phyloP scores from a whole-genome alignment of 179 eudicot genomes.

The Nepenthes alata region DNA sequence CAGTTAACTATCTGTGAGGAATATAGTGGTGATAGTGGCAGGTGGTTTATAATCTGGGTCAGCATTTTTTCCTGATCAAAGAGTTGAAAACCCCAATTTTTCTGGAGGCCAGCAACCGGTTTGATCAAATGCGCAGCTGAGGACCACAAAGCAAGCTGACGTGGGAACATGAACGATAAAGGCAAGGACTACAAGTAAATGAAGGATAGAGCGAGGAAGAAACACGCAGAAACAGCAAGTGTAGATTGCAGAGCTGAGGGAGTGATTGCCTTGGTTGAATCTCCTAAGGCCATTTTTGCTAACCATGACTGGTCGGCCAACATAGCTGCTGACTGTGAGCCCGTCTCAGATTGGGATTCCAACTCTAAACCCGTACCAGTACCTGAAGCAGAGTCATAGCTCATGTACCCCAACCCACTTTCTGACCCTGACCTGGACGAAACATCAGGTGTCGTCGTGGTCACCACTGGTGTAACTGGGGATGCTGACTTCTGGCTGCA shows the following conservation, averaged over 20 bases:
- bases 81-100: background rate
- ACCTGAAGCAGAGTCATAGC: constrained; percentile 12
- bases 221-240: constrained; percentile 8
- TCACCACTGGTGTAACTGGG: background rate
- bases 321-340: constrained; percentile 19
- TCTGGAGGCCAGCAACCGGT: constrained; percentile 11
- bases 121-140: constrained; percentile 10
- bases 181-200: constrained; percentile 14
- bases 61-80: background rate
- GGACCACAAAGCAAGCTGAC: background rate
- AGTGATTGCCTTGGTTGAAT: constrained; percentile 18
- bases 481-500: constrained; percentile 32
- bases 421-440: constrained; percentile 8
- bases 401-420: constrained; percentile 7
- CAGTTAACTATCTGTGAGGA: too few species aligned
- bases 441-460: constrained; percentile 1
- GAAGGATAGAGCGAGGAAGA: constrained; percentile 12
- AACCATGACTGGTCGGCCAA: constrained; percentile 42
- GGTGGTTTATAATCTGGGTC: background rate
- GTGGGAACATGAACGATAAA: background rate
- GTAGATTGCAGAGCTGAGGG: constrained; percentile 16
- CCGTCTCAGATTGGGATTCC: constrained; percentile 10
- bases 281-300: constrained; percentile 36
- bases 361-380: constrained; percentile 18
- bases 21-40: too few species aligned